Evolutionary conservation across 2,329 filamentous ascomycete species (phyloP).

Genomic region (Talaromyces islandicus): DNA sequence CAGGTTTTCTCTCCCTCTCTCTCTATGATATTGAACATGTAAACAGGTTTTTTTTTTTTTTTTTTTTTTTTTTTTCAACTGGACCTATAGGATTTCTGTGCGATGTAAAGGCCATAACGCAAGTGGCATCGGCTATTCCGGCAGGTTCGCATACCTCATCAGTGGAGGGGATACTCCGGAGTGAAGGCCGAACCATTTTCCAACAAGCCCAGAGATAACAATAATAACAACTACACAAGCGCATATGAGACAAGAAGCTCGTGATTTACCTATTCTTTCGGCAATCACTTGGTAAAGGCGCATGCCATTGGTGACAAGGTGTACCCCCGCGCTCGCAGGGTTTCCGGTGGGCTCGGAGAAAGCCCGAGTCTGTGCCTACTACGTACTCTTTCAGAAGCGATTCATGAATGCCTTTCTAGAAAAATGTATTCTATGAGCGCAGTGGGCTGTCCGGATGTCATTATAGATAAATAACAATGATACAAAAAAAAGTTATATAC

Average conservation of each 20-base stretch:
- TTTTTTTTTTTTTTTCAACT: too few species aligned
- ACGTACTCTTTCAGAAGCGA: background rate
- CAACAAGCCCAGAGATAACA: background rate
- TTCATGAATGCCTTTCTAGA: background rate
- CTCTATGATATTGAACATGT: background rate
- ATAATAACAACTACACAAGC: background rate
- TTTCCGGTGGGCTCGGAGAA: background rate
- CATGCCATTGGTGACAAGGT: background rate
- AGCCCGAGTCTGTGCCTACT: background rate
- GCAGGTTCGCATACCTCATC: background rate
- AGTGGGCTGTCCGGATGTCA: background rate
- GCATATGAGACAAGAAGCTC: background rate
- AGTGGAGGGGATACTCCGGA: too few species aligned
- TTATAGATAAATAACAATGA: background rate
- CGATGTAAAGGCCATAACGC: background rate
- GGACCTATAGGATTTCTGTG: background rate
- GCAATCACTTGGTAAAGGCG: background rate
- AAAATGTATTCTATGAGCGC: background rate
- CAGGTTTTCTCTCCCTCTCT: background rate
- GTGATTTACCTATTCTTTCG: background rate
- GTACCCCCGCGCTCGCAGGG: background rate
- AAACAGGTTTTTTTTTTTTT: too few species aligned
- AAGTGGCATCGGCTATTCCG: background rate
- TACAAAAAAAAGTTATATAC: background rate
- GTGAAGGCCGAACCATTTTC: background rate